Evolutionary conservation across 2,329 filamentous ascomycete genomes (phyloP), one percentile per base, ranked within the genome.

Genomic region (Botryosphaeria dothidea): DNA sequence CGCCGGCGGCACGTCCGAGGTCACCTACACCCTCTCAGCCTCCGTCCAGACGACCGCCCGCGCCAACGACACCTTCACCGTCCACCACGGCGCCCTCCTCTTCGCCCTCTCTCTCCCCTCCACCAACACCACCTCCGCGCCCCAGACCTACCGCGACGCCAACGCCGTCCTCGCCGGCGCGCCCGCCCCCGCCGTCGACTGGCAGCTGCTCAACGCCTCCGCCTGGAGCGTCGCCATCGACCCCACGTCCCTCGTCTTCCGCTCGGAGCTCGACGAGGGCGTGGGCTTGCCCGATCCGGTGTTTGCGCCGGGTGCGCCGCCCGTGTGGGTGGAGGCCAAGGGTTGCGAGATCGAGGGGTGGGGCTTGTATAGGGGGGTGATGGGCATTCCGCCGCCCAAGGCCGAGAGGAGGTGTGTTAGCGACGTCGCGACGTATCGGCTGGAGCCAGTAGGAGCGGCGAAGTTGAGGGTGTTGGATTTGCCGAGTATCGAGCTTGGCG

Each of bases 191-290:
- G 69, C 68, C 8, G 68, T 69, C 27, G 74, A 78, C 58, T 74
- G 68, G 46, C 63, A 69, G 13, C 69, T 76, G 56, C 67, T 68
- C 45, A 77, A 74, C 29, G 70, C 70, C 4, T 69, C 71, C 6
- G 68, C 71, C 1, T 80, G 78, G 77, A 74, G 72, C 49, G 67
- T 72, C 23, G 78, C 76, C 23, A 75, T 79, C 57, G 77, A 79
- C 66, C 72, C 75, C 4, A 62, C 64, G 1, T 71, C 74, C 3
- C 66, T 78, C n/a, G 25, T 34, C 3, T 64, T 69, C 31, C 51
- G 68, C 34, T 31, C 23, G 13, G 45, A 60, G 17, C 41, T 64
- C 15, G 62, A 64, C 0, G 31, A 23, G 0, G 34, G 3, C 27
- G 41, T 2, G 15, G n/a, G 7, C 27, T 58, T 77, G 4, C 54